These are phyloP conservation scores for Papiliotrema fonsecae DNA, from an alignment of 1,284 basidiomycete genomes.

Conservation along the genomic window DNA sequence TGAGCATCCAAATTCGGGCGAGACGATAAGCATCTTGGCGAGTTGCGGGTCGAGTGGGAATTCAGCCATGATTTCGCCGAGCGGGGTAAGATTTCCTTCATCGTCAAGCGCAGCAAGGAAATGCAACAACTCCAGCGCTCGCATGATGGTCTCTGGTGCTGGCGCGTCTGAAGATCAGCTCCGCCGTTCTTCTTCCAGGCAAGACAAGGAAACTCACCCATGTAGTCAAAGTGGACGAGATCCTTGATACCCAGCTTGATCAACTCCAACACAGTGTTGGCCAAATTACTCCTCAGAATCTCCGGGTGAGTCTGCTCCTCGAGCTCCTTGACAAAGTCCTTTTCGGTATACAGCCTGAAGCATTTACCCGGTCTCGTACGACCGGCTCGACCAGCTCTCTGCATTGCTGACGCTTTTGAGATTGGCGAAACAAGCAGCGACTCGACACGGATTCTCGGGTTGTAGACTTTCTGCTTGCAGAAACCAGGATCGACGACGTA, in stretches of 20 bases:
- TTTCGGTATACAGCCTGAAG: constrained; percentile 94
- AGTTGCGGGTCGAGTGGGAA: constrained; percentile 98
- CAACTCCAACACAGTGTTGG: constrained; percentile 89
- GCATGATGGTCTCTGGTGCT: constrained; percentile 96
- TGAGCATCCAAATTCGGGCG: constrained; percentile 91
- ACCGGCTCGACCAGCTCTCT: constrained; percentile 93
- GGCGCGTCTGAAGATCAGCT: constrained; percentile 64
- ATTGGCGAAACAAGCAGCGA: constrained; percentile 90
- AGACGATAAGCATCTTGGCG: constrained; percentile 89
- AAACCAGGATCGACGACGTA: constrained; percentile 98
- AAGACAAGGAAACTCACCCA: constrained; percentile 54
- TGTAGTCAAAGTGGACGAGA: constrained; percentile 89
- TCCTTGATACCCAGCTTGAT: constrained; percentile 93
- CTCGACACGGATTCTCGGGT: constrained; percentile 93
- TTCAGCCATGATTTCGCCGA: constrained; percentile 93
- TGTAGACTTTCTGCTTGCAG: constrained; percentile 96
- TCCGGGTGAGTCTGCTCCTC: constrained; percentile 97
- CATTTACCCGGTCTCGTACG: constrained; percentile 95
- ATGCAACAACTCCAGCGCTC: constrained; percentile 90
- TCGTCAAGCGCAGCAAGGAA: constrained; percentile 91
- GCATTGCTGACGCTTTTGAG: constrained; percentile 92
- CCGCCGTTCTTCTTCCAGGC: too few relatives aligned
- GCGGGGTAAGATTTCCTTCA: constrained; percentile 80
- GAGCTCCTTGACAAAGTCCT: constrained; percentile 90
- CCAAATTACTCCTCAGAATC: constrained; percentile 85